These are phyloP conservation scores for Vitis hybrid DNA, from an alignment of 177 flowering plant genomes.

Conservation along the genomic window DNA sequence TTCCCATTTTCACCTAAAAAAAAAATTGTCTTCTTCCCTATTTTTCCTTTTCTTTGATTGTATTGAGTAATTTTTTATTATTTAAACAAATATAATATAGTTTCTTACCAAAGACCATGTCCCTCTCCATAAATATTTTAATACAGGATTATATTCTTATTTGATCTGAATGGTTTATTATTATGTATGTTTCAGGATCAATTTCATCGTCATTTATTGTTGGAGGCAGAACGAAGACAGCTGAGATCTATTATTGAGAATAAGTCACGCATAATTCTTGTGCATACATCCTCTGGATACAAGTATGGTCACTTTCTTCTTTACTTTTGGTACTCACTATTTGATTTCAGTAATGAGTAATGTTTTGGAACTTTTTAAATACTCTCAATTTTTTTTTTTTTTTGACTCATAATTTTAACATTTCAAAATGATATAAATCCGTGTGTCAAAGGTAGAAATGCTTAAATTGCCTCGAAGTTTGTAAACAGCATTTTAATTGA, in stretches of 20 bases:
- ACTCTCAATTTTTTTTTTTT: too few species aligned
- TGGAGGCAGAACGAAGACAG: conserved; percentile 91
- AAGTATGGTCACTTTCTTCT: conserved; percentile 42
- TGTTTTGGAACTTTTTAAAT: too few species aligned
- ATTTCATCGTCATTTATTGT: conserved; percentile 70
- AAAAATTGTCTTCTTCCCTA: background rate
- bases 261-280: conserved; percentile 85
- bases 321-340: background rate
- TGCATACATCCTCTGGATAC: conserved; percentile 89
- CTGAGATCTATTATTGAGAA: conserved; percentile 85
- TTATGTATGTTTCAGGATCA: conserved; percentile 64
- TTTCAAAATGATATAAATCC: too few species aligned
- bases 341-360: too few species aligned
- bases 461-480: too few species aligned
- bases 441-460: too few species aligned
- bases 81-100: too few species aligned
- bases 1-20: too few species aligned
- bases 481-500: too few species aligned
- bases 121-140: background rate
- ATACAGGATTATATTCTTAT: background rate
- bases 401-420: too few species aligned
- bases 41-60: conserved; percentile 1
- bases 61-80: too few species aligned
- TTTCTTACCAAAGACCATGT: too few species aligned
- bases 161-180: background rate